Evolutionary conservation across 495 filamentous ascomycete genomes (phyloP), one percentile per base, ranked within the genome.

Genomic region (Sabuloglossum arenarium): DNA sequence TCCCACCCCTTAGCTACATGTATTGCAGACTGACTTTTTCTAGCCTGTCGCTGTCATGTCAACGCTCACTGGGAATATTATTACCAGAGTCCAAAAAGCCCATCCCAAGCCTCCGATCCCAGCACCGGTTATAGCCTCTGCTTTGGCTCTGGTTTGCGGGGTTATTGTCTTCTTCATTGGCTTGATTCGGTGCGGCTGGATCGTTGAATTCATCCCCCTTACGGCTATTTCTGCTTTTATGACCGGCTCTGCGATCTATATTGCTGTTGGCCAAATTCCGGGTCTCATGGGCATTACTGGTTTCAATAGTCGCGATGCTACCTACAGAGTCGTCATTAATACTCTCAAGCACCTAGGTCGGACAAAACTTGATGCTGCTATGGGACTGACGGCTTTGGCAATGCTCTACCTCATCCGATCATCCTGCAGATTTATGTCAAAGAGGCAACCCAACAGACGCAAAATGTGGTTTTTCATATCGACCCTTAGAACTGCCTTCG

Each of bases 31-130:
- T 30, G 28, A 43, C 29, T 27, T 30, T 37, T 9, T 19, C 24
- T 11, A 93, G 85, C 93, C 91, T 43, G 91, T 98, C 47, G 91
- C 91, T 52, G 91, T 98, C 56, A 81, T 96, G 77, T 97, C 91
- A 0, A 93, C 86, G 11, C 67, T 99, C 42, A 83, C 82, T 6
- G 91, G 91, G 46, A 81, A 81, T 31, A 79, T 99, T 32, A 80
- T 97, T 39, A 59, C 71, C 10, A 70, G 82, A 9, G 78, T 82
- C 6, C 61, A 68, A 21, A 66, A 70, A 5, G 67, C 69, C 11
- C 61, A 80, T 6, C 85, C 86, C 0, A 72, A 88, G 11, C 37
- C 39, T 10, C 1, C 42, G 24, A 60, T 83, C 45, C 67, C 70
- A 0, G 62, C 54, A 1, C 75, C 82, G 59, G 72, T 79, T 23